These are phyloP conservation scores for Diaporthe capsici DNA, from an alignment of 2,329 filamentous ascomycete genomes.

Conservation along the genomic window DNA sequence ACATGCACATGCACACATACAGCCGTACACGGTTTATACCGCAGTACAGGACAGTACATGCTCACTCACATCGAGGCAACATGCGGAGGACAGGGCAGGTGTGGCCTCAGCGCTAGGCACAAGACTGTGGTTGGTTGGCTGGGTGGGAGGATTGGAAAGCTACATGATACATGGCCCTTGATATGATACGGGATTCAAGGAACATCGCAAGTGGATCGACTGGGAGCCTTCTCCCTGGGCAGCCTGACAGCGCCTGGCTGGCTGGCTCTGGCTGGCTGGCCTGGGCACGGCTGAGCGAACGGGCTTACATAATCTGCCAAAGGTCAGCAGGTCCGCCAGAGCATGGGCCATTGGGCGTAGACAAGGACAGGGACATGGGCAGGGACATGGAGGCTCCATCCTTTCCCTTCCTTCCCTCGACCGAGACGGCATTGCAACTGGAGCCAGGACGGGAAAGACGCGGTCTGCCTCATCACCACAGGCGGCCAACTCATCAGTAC, in stretches of 20 bases:
- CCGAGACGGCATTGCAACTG: not conserved
- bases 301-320: not conserved
- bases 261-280: too few species aligned
- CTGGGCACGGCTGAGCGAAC: slow-evolving; percentile 25
- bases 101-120: slow-evolving; percentile 33
- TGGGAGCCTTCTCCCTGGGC: slow-evolving; percentile 15
- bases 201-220: slow-evolving; percentile 6
- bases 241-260: not conserved
- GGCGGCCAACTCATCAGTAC: slow-evolving; percentile 7
- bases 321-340: slow-evolving; percentile 26
- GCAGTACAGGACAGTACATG: not conserved
- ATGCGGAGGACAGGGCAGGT: slow-evolving; percentile 20
- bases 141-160: slow-evolving; percentile 4
- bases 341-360: not conserved
- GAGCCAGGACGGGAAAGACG: slow-evolving; percentile 4
- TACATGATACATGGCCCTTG: not conserved
- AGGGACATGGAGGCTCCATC: slow-evolving; percentile 12
- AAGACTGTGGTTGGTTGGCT: slow-evolving; percentile 19
- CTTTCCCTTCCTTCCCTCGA: not conserved
- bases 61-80: slow-evolving; percentile 2
- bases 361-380: slow-evolving; percentile 13
- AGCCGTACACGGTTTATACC: not conserved
- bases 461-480: slow-evolving; percentile 1
- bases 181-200: slow-evolving; percentile 18
- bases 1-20: not conserved